Conservation (phyloP, 2,329 filamentous ascomycete genomes). For the Aspergillus tanneri region DNA sequence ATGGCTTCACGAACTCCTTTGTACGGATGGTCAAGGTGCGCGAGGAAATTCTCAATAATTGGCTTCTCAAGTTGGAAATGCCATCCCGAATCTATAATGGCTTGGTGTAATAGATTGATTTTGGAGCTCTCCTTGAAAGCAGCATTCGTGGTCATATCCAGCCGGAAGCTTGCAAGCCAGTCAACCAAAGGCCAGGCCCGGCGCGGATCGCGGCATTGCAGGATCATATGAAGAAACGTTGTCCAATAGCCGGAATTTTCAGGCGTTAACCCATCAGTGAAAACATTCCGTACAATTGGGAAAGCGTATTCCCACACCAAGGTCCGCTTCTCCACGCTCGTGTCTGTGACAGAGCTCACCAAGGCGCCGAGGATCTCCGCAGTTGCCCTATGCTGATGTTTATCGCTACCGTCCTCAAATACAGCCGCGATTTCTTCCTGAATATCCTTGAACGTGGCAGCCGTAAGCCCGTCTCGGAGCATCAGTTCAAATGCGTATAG, state of each 20-base stretch:
- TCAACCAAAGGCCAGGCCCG: slow-evolving; percentile 83
- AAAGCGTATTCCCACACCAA: slow-evolving; percentile 86
- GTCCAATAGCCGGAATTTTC: slow-evolving; percentile 96
- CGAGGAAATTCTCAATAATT: slow-evolving; percentile 83
- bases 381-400: slow-evolving; percentile 95
- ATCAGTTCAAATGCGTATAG: slow-evolving; percentile 90
- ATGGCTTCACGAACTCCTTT: slow-evolving; percentile 96
- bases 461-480: slow-evolving; percentile 69
- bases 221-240: slow-evolving; percentile 83
- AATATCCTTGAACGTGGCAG: slow-evolving; percentile 81
- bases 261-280: slow-evolving; percentile 87
- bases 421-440: slow-evolving; percentile 74
- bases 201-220: slow-evolving; percentile 86
- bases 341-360: slow-evolving; percentile 76
- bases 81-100: slow-evolving; percentile 87
- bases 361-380: slow-evolving; percentile 89
- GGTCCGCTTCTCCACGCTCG: slow-evolving; percentile 69
- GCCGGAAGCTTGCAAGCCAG: slow-evolving; percentile 75
- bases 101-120: slow-evolving; percentile 83
- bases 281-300: slow-evolving; percentile 79
- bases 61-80: slow-evolving; percentile 90
- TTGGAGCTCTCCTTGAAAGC: slow-evolving; percentile 99
- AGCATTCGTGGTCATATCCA: slow-evolving; percentile 93
- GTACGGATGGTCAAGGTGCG: slow-evolving; percentile 94
- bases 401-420: slow-evolving; percentile 91